phyloP scores from a whole-genome alignment of 805 yeast genomes.

The Saccharomycodes ludwigii region DNA sequence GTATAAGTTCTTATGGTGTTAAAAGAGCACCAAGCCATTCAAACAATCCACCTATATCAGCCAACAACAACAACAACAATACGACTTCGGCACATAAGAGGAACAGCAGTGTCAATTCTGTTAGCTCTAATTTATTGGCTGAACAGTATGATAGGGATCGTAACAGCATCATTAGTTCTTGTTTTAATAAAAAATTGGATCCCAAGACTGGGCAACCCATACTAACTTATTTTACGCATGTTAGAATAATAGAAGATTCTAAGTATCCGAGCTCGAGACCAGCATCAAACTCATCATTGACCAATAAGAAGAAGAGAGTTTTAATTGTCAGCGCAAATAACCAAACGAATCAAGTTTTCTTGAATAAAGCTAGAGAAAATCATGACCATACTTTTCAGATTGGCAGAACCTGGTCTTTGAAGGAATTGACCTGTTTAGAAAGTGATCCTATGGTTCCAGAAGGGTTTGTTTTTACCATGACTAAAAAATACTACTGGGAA shows the following conservation, averaged over 20 bases:
- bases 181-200: slow-evolving; percentile 35
- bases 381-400: slow-evolving; percentile 67
- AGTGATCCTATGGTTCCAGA: slow-evolving; percentile 39
- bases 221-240: slow-evolving; percentile 65
- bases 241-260: slow-evolving; percentile 62
- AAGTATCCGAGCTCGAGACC: slow-evolving; percentile 60
- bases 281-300: slow-evolving; percentile 35
- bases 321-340: slow-evolving; percentile 42
- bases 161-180: slow-evolving; percentile 31
- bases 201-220: slow-evolving; percentile 27
- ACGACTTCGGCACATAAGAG: slow-evolving; percentile 20
- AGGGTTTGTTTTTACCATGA: slow-evolving; percentile 49
- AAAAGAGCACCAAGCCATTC: too few species aligned
- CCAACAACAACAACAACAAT: too few species aligned
- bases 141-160: slow-evolving; percentile 48
- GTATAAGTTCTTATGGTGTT: too few species aligned
- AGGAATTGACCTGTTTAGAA: slow-evolving; percentile 48
- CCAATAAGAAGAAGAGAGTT: slow-evolving; percentile 48
- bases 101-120: slow-evolving; percentile 23
- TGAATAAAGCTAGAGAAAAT: slow-evolving; percentile 81
- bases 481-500: slow-evolving; percentile 79
- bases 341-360: slow-evolving; percentile 50
- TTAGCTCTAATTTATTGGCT: slow-evolving; percentile 30
- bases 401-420: slow-evolving; percentile 86
- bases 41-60: slow-evolving; percentile 18